A percentile compares a stretch with the other conserved stretches of the same genome.
Evolutionary conservation across 2,329 filamentous ascomycete species (phyloP).

Genomic region (Xylariaceae sp.): DNA sequence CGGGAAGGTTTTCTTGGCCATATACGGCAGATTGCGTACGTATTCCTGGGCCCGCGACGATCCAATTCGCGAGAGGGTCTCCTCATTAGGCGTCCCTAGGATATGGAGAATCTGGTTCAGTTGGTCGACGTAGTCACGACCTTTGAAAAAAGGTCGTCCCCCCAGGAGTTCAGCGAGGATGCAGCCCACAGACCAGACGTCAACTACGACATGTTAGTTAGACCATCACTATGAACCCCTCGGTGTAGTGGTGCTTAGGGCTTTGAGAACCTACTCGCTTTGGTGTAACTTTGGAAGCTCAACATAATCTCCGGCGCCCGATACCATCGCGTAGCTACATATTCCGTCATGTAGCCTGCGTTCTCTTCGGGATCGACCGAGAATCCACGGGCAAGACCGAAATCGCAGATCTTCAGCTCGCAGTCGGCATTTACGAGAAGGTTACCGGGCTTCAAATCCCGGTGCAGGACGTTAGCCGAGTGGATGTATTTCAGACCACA

Average conservation of each 20-base stretch:
- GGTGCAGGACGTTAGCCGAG: slow-evolving; percentile 94
- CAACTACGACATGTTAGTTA: slow-evolving; percentile 56
- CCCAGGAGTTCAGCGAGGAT: slow-evolving; percentile 95
- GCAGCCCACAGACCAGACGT: slow-evolving; percentile 98
- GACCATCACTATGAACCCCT: neutral
- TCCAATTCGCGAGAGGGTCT: slow-evolving; percentile 88
- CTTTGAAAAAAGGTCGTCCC: slow-evolving; percentile 97
- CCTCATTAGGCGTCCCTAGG: slow-evolving; percentile 92
- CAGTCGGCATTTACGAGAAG: slow-evolving; percentile 97
- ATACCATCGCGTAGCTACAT: slow-evolving; percentile 96
- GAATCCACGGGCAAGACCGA: slow-evolving; percentile 92
- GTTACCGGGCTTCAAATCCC: slow-evolving; percentile 96
- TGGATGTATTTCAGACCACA: slow-evolving; percentile 99
- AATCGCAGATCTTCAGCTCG: slow-evolving; percentile 98
- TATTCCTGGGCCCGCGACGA: slow-evolving; percentile 96
- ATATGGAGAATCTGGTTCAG: slow-evolving; percentile 99
- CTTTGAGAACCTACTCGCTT: slow-evolving; percentile 79
- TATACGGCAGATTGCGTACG: slow-evolving; percentile 90
- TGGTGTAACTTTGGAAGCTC: slow-evolving; percentile 99
- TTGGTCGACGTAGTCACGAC: slow-evolving; percentile 97
- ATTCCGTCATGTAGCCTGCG: slow-evolving; percentile 99
- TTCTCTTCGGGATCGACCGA: slow-evolving; percentile 97
- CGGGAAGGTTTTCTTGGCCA: slow-evolving; percentile 89
- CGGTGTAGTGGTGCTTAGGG: neutral
- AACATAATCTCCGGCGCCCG: slow-evolving; percentile 97